Conservation (phyloP, 805 yeast species). For the Yarrowia keelungensis region DNA sequence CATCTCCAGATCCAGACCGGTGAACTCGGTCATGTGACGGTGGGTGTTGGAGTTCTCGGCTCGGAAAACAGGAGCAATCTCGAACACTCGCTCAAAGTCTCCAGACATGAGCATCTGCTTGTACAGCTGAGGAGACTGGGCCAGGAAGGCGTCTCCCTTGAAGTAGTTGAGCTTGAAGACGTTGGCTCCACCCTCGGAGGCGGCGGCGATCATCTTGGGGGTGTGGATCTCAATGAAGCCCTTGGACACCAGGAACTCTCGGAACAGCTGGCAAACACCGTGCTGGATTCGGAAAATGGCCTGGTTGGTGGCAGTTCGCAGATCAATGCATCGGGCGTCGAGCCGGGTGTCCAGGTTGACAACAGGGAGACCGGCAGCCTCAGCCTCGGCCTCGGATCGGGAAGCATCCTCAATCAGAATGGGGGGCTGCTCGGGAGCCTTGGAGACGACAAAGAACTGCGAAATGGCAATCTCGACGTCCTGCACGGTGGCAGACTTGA, state of each 20-base stretch:
- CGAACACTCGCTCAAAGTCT: constrained; percentile 95
- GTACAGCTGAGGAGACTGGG: constrained; percentile 98
- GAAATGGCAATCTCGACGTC: constrained; percentile 83
- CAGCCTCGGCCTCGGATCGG: constrained; percentile 83
- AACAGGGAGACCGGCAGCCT: constrained; percentile 86
- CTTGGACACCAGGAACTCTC: constrained; percentile 75
- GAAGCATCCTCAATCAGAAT: constrained; percentile 95
- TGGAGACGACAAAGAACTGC: constrained; percentile 77
- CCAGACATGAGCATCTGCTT: constrained; percentile 98
- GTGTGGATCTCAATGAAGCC: constrained; percentile 92
- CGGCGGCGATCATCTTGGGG: constrained; percentile 93
- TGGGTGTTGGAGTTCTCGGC: constrained; percentile 99
- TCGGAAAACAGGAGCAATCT: constrained; percentile 97
- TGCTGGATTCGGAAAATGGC: constrained; percentile 94
- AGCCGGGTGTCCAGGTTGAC: constrained; percentile 96
- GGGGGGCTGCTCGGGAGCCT: constrained; percentile 92
- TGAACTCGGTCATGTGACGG: constrained; percentile 99
- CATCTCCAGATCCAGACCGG: constrained; percentile 97
- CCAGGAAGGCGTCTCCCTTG: constrained; percentile 90
- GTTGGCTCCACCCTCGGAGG: constrained; percentile 98
- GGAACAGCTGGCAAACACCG: constrained; percentile 85
- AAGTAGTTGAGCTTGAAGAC: constrained; percentile 94
- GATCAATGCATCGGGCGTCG: constrained; percentile 93
- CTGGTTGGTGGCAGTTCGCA: constrained; percentile 96
- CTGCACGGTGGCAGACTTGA: constrained; percentile 90